Conservation (phyloP, 495 filamentous ascomycete genomes). For the Gamarada debralockiae region DNA sequence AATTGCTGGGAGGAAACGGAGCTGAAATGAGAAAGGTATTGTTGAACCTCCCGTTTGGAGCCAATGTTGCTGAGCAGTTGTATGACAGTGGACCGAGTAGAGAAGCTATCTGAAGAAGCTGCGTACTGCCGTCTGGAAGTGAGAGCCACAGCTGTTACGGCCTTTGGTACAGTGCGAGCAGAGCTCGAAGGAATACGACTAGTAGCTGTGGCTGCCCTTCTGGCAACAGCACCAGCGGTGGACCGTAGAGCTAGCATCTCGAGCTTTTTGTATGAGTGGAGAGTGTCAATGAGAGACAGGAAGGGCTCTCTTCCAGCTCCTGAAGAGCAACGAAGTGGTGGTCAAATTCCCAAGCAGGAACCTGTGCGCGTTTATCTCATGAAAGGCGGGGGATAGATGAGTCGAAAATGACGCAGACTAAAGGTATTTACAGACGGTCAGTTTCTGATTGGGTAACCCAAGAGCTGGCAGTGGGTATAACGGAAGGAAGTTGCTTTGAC, state of each 20-base stretch:
- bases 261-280: conserved; percentile 18
- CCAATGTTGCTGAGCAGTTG: conserved; percentile 94
- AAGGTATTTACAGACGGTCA: not conserved
- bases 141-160: conserved; percentile 19
- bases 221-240: conserved; percentile 21
- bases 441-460: no score
- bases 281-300: not conserved
- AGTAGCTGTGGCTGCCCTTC: conserved; percentile 21
- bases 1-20: conserved; percentile 97
- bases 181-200: conserved; percentile 9
- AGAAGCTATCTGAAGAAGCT: conserved; percentile 30
- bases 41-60: conserved; percentile 95
- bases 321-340: conserved; percentile 12
- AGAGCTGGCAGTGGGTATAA: no score
- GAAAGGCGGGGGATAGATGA: conserved; percentile 15
- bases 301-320: conserved; percentile 16
- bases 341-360: conserved; percentile 16
- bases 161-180: conserved; percentile 18
- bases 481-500: no score
- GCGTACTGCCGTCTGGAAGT: conserved; percentile 20
- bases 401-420: conserved; percentile 19
- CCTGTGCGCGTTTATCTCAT: conserved; percentile 13
- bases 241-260: conserved; percentile 28
- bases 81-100: conserved; percentile 84
- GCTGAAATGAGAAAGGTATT: conserved; percentile 96